Evolutionary conservation across 345 rosid species (phyloP).

Genomic region (Diplotaxis tenuifolia): DNA sequence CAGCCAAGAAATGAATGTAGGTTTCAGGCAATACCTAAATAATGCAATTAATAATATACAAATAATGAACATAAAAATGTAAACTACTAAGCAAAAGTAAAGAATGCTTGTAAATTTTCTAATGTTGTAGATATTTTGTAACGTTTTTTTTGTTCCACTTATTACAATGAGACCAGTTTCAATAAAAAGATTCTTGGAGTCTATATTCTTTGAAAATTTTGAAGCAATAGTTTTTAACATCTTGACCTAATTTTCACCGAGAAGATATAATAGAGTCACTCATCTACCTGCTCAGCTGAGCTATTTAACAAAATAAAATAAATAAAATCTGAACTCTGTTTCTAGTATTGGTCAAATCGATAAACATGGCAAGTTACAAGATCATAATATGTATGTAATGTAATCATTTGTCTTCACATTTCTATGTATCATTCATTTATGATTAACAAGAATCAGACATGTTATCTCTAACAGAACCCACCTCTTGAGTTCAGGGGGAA

Average conservation of each 20-base stretch:
- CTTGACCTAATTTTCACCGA: neutral
- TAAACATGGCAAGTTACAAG: constrained; percentile 8
- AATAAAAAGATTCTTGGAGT: no score
- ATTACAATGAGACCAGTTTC: constrained; percentile 8
- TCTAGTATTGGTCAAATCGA: neutral
- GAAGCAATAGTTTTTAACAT: no score
- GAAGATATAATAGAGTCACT: neutral
- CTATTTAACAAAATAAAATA: neutral
- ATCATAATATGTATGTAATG: constrained; percentile 9
- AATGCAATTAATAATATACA: neutral
- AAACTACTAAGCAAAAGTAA: constrained; percentile 18
- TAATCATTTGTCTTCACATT: neutral
- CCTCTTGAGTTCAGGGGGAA: constrained; percentile 55
- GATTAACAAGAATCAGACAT: neutral
- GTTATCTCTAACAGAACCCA: constrained; percentile 23
- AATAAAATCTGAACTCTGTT: constrained; percentile 1
- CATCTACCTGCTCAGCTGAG: neutral
- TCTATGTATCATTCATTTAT: neutral
- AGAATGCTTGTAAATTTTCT: constrained; percentile 6
- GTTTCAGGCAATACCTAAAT: constrained; percentile 7
- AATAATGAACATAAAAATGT: constrained; percentile 3
- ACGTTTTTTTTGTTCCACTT: neutral
- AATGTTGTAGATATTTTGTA: constrained; percentile 7
- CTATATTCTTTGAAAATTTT: no score
- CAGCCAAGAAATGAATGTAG: constrained; percentile 41